Evolutionary conservation across 2,329 filamentous ascomycete genomes (phyloP), one percentile per base, ranked within the genome.

Genomic region (Pseudogymnoascus sp.): DNA sequence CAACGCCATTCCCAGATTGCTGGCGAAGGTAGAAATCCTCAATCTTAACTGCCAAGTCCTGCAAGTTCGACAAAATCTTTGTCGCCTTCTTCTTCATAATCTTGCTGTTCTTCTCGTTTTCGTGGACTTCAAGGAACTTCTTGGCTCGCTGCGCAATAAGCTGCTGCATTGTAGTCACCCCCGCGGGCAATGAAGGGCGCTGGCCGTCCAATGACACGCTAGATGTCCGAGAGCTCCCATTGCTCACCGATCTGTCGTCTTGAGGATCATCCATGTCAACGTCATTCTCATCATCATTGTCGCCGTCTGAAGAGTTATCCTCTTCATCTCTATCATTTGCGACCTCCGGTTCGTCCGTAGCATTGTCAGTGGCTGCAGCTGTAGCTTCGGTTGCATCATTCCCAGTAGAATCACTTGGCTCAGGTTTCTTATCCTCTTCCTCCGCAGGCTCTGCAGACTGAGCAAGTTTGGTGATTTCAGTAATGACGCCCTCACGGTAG

Each of bases 401-500:
- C 4, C 44, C 61, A 37, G 60, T 59, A 26, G 66, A 10, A 33
- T 31, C 47, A n/a, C 19, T 21, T 21, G 62, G 44, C 33, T 70
- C 68, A 24, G 65, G 61, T 7, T 66, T 62, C 13, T 65, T 65
- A 29, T 65, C n/a, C 10, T 70, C 68, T 56, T 10, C 35, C 56
- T 50, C 24, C 13, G 21, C 42, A 21, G 60, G 37, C 10, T 68
- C 59, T 29, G 67, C 63, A 35, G 44, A 38, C 63, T 81, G 81
- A 0, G 91, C 88, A 33, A 99, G 79, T 72, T 92, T 93, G 31
- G 86, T 82, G 61, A 99, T 96, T 74, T 99, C 93, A 1, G 89
- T 82, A 69, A 97, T 93, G 47, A 99, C 95, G 37, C 95, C 95
- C 76, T 99, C 96, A 0, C 95, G 90, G 72, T 99, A 96, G 69